These are phyloP conservation scores for Escovopsis weberi DNA, from an alignment of 2,329 filamentous ascomycete genomes.

Conservation along the genomic window DNA sequence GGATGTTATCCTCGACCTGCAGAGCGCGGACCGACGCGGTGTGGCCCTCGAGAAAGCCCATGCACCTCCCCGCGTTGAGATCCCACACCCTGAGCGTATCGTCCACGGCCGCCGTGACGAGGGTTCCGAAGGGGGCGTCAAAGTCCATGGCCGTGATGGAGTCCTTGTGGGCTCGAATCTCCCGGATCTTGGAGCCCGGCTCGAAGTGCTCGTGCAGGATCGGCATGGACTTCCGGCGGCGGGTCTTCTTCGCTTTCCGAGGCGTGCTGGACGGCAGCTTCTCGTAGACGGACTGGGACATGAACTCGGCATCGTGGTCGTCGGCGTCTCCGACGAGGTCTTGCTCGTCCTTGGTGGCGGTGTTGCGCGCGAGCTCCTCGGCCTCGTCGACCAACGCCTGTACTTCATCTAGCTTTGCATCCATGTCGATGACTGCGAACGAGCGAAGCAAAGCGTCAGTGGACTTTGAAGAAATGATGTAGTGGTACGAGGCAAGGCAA, in stretches of 20 bases:
- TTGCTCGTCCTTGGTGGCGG: conserved; percentile 37
- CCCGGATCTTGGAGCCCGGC: conserved; percentile 73
- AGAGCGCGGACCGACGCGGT: conserved; percentile 84
- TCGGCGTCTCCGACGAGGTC: conserved; percentile 37
- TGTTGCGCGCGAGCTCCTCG: conserved; percentile 37
- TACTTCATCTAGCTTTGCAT: conserved; percentile 46
- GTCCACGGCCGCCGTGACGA: conserved; percentile 84
- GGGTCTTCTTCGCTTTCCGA: conserved; percentile 35
- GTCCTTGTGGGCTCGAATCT: conserved; percentile 80
- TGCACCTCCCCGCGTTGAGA: conserved; percentile 80
- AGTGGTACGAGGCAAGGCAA: no score
- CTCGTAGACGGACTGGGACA: conserved; percentile 96
- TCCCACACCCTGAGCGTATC: conserved; percentile 96
- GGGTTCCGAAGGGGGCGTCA: conserved; percentile 89
- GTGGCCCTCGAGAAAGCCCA: conserved; percentile 84
- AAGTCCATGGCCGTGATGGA: conserved; percentile 85
- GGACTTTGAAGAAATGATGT: neutral
- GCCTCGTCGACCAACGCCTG: conserved; percentile 45
- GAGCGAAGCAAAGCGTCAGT: no score
- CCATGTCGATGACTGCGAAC: conserved; percentile 44
- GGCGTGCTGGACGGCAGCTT: conserved; percentile 55
- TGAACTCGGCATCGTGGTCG: conserved; percentile 49
- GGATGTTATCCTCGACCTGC: conserved; percentile 89
- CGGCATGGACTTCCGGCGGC: conserved; percentile 73
- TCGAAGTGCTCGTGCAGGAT: conserved; percentile 92